A percentile compares a stretch with the other conserved stretches of the same genome.
Conservation (phyloP, 345 rosid species). For the Boechera divaricarpa region DNA sequence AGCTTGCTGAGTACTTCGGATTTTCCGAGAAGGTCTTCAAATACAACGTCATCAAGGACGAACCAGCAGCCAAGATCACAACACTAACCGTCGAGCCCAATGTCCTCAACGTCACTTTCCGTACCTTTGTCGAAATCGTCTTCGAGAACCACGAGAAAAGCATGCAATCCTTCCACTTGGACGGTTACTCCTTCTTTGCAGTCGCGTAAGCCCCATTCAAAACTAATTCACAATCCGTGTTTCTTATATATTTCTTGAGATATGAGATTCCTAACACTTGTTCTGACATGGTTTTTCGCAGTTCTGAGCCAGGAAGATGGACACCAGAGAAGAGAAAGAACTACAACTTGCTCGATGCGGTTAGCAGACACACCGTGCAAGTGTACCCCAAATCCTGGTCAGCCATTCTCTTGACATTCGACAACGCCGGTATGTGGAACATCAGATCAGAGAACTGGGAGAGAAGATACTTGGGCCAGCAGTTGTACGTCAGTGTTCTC, state of each 20-base stretch:
- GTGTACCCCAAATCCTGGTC: slow-evolving; percentile 91
- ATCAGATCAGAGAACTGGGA: slow-evolving; percentile 74
- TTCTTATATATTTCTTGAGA: background rate
- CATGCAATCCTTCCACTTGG: slow-evolving; percentile 70
- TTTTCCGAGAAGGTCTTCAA: slow-evolving; percentile 58
- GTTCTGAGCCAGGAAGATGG: slow-evolving; percentile 81
- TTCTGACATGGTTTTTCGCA: slow-evolving; percentile 17
- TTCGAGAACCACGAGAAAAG: slow-evolving; percentile 77
- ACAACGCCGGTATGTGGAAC: slow-evolving; percentile 98
- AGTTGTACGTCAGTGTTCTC: slow-evolving; percentile 65
- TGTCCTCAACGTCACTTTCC: slow-evolving; percentile 67
- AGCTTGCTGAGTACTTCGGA: slow-evolving; percentile 68
- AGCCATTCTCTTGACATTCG: slow-evolving; percentile 79
- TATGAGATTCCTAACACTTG: slow-evolving; percentile 1
- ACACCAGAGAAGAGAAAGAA: slow-evolving; percentile 71
- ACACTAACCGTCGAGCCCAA: slow-evolving; percentile 49
- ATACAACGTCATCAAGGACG: slow-evolving; percentile 56
- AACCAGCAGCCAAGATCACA: slow-evolving; percentile 46
- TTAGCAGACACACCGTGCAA: slow-evolving; percentile 87
- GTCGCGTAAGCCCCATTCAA: slow-evolving; percentile 60
- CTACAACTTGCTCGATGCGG: slow-evolving; percentile 85
- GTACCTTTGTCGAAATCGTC: slow-evolving; percentile 71
- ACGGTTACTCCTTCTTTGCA: slow-evolving; percentile 79
- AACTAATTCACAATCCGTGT: background rate
- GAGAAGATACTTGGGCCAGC: slow-evolving; percentile 75